These are phyloP conservation scores for Suhomyces faveliae DNA, from an alignment of 805 yeast species.

Conservation along the genomic window DNA sequence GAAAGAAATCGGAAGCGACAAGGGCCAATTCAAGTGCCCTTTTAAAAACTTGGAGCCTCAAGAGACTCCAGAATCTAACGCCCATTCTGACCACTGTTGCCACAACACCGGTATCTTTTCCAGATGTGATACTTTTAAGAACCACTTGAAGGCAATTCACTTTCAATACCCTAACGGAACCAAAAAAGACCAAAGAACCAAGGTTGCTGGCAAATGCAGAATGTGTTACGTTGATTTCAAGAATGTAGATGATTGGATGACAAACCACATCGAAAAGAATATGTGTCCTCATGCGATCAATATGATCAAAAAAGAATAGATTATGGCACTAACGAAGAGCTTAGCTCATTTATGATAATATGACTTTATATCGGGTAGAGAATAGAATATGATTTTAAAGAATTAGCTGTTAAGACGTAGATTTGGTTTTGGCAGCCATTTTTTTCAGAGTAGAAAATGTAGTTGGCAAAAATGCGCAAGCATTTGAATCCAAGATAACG, in stretches of 20 bases:
- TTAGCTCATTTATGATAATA: background rate
- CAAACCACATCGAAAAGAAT: slow-evolving; percentile 61
- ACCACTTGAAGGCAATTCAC: slow-evolving; percentile 86
- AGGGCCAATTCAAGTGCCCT: slow-evolving; percentile 79
- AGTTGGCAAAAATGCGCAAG: background rate
- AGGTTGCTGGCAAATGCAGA: slow-evolving; percentile 72
- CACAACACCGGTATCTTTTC: slow-evolving; percentile 84
- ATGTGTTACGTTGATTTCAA: slow-evolving; percentile 67
- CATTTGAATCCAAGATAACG: background rate
- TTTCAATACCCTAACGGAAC: slow-evolving; percentile 88
- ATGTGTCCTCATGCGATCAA: slow-evolving; percentile 28
- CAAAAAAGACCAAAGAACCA: slow-evolving; percentile 67
- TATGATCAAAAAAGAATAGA: slow-evolving; percentile 10
- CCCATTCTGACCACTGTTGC: slow-evolving; percentile 46
- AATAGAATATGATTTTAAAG: background rate
- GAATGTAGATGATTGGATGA: slow-evolving; percentile 79
- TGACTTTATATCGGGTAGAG: slow-evolving; percentile 1
- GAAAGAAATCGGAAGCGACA: slow-evolving; percentile 66
- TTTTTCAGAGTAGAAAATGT: background rate
- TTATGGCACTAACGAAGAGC: slow-evolving; percentile 1
- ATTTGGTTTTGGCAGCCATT: background rate
- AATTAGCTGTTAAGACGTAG: background rate
- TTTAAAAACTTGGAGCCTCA: slow-evolving; percentile 40
- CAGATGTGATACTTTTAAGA: slow-evolving; percentile 88
- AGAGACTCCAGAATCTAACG: slow-evolving; percentile 10